Base-by-base conservation (phyloP, 2,329 filamentous ascomycete genomes). In the Pseudocercospora pini-densiflorae region DNA sequence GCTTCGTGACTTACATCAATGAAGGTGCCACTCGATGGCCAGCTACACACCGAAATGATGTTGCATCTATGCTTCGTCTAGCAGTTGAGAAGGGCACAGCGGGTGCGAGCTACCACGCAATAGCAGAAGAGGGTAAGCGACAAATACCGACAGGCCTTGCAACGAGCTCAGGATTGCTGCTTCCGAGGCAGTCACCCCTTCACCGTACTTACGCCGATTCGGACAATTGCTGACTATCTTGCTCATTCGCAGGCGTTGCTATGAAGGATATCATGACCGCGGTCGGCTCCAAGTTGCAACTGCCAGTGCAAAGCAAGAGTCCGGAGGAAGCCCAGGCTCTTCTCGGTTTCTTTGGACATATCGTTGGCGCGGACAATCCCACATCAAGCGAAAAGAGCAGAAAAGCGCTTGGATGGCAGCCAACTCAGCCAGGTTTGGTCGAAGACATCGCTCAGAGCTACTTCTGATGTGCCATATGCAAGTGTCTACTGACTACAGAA, bases 41-140 rank as follows among this genome's bases (percentile, higher is more conserved):
- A 2, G 71, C 70, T 0, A 77, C 81, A 16, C 78, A 84, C 65
- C 78, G 83, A 1, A 79, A 82, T 31, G 82, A 84, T 70, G 81
- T 79, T 4, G 82, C 81, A 6, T 65, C 74, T 2, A 67, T 82
- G 23, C 83, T 80, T 62, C 70, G 83, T 8, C 75, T 80, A 0
- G 78, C 77, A 0, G 74, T 76, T 0, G 72, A 81, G 65, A 78
- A 77, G n/a, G 77, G 71, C 1, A 68, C 71, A 23, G 68, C 76
- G 2, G 78, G 79, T 1, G 75, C 77, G 4, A 58, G 76, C 0
- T 84, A 78, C 70, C 82, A 82, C 69, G 75, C 79, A 16, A 74
- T 72, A 3, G 68, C 70, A 21, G 69, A 73, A 4, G 49, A 79
- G 6, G 70, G 67, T 43, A 43, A 43, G 16, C 16, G 40, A 43